Evolutionary conservation across 768 basidiomycete species (phyloP).

Genomic region (Lactarius tabidus): DNA sequence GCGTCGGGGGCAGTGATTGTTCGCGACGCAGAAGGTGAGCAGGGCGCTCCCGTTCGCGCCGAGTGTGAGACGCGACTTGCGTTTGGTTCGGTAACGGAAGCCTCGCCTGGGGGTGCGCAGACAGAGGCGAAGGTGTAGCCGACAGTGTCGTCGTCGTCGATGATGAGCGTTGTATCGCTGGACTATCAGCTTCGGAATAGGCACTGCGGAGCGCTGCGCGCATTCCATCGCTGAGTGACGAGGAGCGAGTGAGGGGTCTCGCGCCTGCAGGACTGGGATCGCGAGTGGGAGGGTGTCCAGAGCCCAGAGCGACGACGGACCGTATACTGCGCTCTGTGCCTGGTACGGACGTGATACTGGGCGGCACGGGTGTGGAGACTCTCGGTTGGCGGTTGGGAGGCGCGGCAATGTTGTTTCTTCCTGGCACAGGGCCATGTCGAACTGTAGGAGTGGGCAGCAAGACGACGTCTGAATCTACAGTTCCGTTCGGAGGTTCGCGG

Average conservation of each 20-base stretch:
- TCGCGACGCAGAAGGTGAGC: background rate
- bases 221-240: slow-evolving; percentile 16
- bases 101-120: background rate
- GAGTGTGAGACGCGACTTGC: background rate
- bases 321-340: background rate
- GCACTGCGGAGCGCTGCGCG: slow-evolving; percentile 14
- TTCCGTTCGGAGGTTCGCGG: background rate
- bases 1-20: background rate
- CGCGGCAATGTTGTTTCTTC: background rate
- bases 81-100: background rate
- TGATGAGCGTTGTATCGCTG: background rate
- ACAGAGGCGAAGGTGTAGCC: background rate
- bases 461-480: slow-evolving; percentile 2
- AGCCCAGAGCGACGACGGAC: background rate
- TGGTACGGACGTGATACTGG: background rate
- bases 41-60: background rate
- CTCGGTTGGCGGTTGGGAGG: background rate
- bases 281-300: background rate
- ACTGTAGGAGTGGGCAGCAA: background rate
- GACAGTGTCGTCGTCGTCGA: slow-evolving; percentile 2
- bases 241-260: slow-evolving; percentile 3
- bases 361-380: background rate
- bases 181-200: background rate
- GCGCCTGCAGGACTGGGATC: slow-evolving; percentile 1
- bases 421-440: background rate